A percentile compares a stretch with the other conserved stretches of the same genome.
These are phyloP conservation scores for Globisporangium cederbergense DNA, from an alignment of 352 stramenopile species.

Conservation along the genomic window DNA sequence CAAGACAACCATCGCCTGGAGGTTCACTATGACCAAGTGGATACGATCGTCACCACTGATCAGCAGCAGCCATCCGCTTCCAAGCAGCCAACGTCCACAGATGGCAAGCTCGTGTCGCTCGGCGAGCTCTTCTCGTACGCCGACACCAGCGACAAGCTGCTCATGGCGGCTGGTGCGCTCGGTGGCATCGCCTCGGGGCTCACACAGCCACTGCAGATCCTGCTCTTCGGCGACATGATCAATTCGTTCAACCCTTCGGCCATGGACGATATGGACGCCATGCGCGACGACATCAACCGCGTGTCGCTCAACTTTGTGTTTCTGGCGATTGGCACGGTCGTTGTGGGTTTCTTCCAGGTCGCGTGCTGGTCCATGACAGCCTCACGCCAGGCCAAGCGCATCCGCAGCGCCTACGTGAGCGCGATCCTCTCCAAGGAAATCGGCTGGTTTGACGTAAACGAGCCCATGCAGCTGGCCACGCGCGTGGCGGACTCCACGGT, in stretches of 20 bases:
- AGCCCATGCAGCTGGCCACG: constrained; percentile 29
- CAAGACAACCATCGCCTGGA: constrained; percentile 12
- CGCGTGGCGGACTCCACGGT: constrained; percentile 31
- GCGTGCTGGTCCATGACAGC: constrained; percentile 58
- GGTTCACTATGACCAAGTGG: constrained; percentile 2
- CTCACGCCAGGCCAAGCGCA: constrained; percentile 48
- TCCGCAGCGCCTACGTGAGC: constrained; percentile 28
- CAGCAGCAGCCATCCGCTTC: constrained; percentile 8
- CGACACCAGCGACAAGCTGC: constrained; percentile 19
- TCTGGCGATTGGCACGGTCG: constrained; percentile 25
- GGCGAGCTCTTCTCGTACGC: constrained; percentile 48
- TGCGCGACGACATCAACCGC: constrained; percentile 35
- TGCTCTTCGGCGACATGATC: constrained; percentile 35
- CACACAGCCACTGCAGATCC: constrained; percentile 24
- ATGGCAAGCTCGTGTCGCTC: constrained; percentile 45
- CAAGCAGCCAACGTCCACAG: constrained; percentile 14
- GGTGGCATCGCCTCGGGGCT: constrained; percentile 16
- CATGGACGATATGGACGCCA: constrained; percentile 13
- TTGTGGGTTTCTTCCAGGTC: constrained; percentile 38
- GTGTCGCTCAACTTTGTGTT: constrained; percentile 31
- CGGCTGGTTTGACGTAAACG: constrained; percentile 47
- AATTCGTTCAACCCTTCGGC: constrained; percentile 28
- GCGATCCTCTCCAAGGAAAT: constrained; percentile 38
- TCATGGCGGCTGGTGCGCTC: constrained; percentile 24
- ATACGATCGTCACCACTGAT: neutral